Conservation (phyloP, 371 early-diverging fungal genomes). For the Mortierella sp. region DNA sequence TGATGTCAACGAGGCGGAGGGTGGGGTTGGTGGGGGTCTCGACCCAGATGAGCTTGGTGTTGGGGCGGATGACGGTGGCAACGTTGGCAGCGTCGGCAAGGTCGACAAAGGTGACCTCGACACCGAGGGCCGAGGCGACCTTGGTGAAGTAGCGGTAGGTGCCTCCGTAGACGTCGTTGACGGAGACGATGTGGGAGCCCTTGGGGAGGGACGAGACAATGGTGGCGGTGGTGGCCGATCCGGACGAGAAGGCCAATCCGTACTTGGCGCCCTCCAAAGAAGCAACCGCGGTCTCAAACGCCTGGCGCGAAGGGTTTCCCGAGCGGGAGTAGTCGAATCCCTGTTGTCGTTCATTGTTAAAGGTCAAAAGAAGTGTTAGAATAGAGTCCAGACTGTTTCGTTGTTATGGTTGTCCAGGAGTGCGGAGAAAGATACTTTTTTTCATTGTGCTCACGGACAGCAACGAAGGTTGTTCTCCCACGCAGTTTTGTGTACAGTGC, state of each 20-base stretch:
- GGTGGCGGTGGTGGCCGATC: conserved; percentile 94
- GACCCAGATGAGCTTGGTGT: conserved; percentile 94
- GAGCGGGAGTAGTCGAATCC: conserved; percentile 97
- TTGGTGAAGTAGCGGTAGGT: conserved; percentile 97
- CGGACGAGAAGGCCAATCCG: conserved; percentile 96
- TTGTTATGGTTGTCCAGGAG: background rate
- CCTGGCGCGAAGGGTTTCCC: conserved; percentile 93
- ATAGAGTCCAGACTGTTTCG: background rate
- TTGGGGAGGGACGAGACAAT: conserved; percentile 79
- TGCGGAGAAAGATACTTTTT: background rate
- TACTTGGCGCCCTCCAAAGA: conserved; percentile 91
- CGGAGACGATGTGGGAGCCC: conserved; percentile 90
- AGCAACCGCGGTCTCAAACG: conserved; percentile 94
- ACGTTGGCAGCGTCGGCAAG: conserved; percentile 82
- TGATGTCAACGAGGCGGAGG: conserved; percentile 93
- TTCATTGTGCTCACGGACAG: background rate
- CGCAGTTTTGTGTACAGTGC: conserved; percentile 31
- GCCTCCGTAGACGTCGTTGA: conserved; percentile 98
- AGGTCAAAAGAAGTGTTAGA: background rate
- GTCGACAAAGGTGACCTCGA: conserved; percentile 92
- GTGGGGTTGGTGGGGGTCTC: conserved; percentile 99
- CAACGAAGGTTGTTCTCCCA: conserved; percentile 25
- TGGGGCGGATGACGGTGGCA: conserved; percentile 72
- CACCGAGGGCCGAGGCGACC: conserved; percentile 81
- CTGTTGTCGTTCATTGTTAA: conserved; percentile 58